Conservation (phyloP, 225 moss, liverwort and hornwort genomes). For the Straminergon stramineum region DNA sequence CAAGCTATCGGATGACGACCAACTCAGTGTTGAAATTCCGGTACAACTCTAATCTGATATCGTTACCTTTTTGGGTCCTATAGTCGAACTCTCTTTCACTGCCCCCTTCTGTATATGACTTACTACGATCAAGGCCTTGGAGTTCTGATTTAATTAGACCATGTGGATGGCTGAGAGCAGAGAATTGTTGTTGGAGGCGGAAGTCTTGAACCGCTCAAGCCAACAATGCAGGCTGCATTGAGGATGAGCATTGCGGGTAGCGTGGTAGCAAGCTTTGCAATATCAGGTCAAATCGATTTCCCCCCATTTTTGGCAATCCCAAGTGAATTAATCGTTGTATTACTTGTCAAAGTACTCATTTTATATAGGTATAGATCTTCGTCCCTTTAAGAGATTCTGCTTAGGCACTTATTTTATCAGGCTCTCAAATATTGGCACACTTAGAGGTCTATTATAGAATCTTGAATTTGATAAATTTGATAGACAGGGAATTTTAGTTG, state of each 20-base stretch:
- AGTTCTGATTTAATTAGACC: not conserved
- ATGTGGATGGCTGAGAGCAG: constrained; percentile 11
- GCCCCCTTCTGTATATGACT: not conserved
- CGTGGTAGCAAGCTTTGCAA: not conserved
- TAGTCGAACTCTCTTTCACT: not conserved
- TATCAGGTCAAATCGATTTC: constrained; percentile 12
- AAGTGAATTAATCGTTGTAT: not conserved
- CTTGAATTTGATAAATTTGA: not conserved
- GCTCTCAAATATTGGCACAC: not conserved
- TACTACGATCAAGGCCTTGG: not conserved
- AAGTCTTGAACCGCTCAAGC: constrained; percentile 10
- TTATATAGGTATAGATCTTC: not conserved
- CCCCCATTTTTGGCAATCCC: not conserved
- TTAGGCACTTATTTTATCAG: not conserved
- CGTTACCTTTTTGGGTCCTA: not conserved
- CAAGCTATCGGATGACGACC: constrained; percentile 2
- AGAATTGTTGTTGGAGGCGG: constrained; percentile 22
- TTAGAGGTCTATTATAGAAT: not conserved
- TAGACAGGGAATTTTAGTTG: not conserved
- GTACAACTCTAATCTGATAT: not conserved
- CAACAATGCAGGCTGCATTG: constrained; percentile 14
- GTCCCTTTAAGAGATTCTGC: not conserved
- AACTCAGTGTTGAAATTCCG: constrained; percentile 11
- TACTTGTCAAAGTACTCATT: not conserved
- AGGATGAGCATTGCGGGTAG: not conserved